Evolutionary conservation across 169 alveolate genomes (phyloP), one percentile per base, ranked within the genome.

Genomic region (Plasmodium cynomolgi): DNA sequence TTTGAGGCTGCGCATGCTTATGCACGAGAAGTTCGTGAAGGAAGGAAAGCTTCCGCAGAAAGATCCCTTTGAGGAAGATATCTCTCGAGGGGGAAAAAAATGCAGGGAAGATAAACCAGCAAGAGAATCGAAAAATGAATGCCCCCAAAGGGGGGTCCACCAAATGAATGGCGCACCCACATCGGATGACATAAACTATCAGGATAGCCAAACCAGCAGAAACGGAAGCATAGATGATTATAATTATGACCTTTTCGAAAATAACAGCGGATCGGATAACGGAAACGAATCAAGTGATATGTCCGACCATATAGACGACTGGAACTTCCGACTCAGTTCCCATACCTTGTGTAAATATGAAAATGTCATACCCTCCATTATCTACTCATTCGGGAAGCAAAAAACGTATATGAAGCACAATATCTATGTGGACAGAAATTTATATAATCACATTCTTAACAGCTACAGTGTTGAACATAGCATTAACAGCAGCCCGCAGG

Each of bases 351-450:
- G 85, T 50, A 81, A 91, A 81, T 82, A 91, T 54, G 84, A 71
- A 81, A 91, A 91, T 81, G 47, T 91, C 17, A 41, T 91, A 11
- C 95, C 95, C 1, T 81, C 95, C 7, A 91, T 91, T 82, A 91
- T 91, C 34, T 91, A 91, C 39, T 58, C 95, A 5, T 91, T 20
- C n/a, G 95, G 95, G 26, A 91, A 91, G 74, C 95, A 91, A 58
- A 81, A 72, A 91, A 74, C 84, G 29, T 91, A 91, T 31, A 31
- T 91, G 81, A 91, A 91, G 58, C 75, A 91, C 79, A 62, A 91
- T 81, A 91, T 91, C 2, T 47, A 91, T 39, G 77, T 91, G 26
- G 92, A 91, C 20, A 81, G 83, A 81, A 91, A 71, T 47, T 71
- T 91, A 54, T 91, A 91, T 47, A 91, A 91, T 50, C 72, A 91